Evolutionary conservation across 306 rosid species (phyloP), one percentile per base, ranked within the genome.

Genomic region (Cicer chorassanicum): DNA sequence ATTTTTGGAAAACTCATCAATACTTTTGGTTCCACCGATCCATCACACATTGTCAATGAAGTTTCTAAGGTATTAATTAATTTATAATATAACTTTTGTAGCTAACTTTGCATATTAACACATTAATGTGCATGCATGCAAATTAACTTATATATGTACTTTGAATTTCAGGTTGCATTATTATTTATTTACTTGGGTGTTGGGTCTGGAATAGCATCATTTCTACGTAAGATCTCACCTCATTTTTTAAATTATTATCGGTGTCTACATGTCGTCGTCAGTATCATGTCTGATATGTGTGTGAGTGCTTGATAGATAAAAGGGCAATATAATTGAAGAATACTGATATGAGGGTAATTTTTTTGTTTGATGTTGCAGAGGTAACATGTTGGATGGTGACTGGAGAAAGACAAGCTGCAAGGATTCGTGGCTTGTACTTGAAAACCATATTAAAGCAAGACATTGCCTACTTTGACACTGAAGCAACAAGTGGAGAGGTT

Each of bases 361-460:
- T 59, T 59, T 9, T 44, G 72, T 69, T 54, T 8, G 36, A 44
- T 50, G 56, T 10, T 55, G 74, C 80, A 93, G 97, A 93, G 93
- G 96, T 93, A 62, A 1, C 98, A 16, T 82, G 92, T 80, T 93
- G 97, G 98, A 89, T 88, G 87, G 92, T 93, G 44, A 89, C 96
- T 0, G 97, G 96, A 64, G 98, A 93, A 75, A 89, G 98, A 75
- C 98, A 93, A 44, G 95, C 96, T 0, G 56, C 93, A 2, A 59
- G 97, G 11, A 90, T 93, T 49, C 87, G 98, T 18, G 74, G 87
- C 19, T 72, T 89, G 84, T 91, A 93, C 83, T 85, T 93, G 83
- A 85, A 86, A 78, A 86, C 95, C 12, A 93, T 90, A 53, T 49
- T 90, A 5, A 83, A 93, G 61, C 98, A 93, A 38, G 98, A 93